Base-by-base conservation (phyloP, 495 filamentous ascomycete genomes). In the Lasiosphaeria ovina region DNA sequence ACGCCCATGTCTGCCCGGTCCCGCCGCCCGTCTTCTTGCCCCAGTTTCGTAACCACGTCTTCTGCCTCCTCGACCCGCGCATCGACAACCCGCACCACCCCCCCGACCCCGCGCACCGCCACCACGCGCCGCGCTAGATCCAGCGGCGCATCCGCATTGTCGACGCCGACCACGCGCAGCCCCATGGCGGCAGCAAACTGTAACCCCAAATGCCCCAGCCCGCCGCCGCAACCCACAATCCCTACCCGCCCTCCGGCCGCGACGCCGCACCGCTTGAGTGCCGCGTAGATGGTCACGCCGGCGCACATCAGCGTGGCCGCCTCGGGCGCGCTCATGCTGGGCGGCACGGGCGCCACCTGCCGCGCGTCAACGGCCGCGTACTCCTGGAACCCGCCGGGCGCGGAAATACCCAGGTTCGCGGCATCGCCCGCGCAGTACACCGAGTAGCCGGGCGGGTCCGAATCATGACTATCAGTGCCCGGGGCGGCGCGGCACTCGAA, bases 201-300 rank as follows among this genome's bases (percentile, higher is more conserved):
- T 50, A 86, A 79, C 3, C 81, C 82, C 35, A 85, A 55, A 69
- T 86, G 82, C 8, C 83, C 83, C 3, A 85, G 71, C 10, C 82
- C 83, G 12, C 83, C 83, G 17, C 68, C 68, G 35, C 82, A 71
- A 1, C 82, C 83, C 59, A 84, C 74, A 35, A 85, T 69, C 7
- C 72, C 83, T 5, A 84, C 79, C 7, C 76, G 66, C 38, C 79
- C 71, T 0, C 74, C 78, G 0, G 73, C 62, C 51, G 68, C 64
- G 9, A 81, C 60, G n/a, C 71, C 70, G 53, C 78, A 79, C 52
- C 75, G 69, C 6, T 70, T 69, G 35, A 84, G 58, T 3, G 74
- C 69, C 16, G 72, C 78, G 69, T 76, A 85, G 34, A 84, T 78
- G 0, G 83, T 86, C 0, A 77, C 72, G 35, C 83, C 82, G 32